Evolutionary conservation across 2,329 filamentous ascomycete species (phyloP), one percentile per base, ranked within the genome.

Genomic region (Eutypa lata): DNA sequence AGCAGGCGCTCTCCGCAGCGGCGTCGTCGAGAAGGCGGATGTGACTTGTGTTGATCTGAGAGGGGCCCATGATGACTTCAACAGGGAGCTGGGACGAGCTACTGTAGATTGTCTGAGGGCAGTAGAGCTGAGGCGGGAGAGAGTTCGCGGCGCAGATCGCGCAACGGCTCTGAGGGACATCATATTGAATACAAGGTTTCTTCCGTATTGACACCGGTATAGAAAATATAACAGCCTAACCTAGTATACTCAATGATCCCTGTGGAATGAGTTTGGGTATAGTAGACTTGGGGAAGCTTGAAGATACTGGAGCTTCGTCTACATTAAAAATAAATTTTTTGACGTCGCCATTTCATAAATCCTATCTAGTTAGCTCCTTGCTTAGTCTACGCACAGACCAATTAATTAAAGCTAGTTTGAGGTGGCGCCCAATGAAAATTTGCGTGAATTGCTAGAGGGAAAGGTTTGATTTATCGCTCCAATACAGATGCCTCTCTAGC

Each of bases 121-220:
- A 50, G 78, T 71, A 53, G 75, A 71, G 57, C 81, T 75, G 58
- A 87, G 66, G 62, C 87, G 82, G 61, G 81, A 75, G 50, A 87
- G 63, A 53, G 79, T 77, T 68, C 87, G 83, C 63, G 88, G 87
- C 68, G 85, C 82, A 48, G 84, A 81, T 69, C 88, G 87, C 67
- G 82, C 78, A 59, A 88, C 68, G 55, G 79, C 75, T 70, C 88
- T 81, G 61, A 90, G 75, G 60, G 87, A 87, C 68, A 91, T 76
- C 89, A 91, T 91, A 60, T 65, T 81, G 71, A 37, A 10, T 35
- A 44, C 26, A 31, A 5, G 26, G 26, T 31, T 1, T 42, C 10
- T 42, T 19, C 11, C 16, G 19, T 31, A 31, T 31, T 31, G 10
- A 10, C 5, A 31, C 10, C 6, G 26, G 10, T 31, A 31, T 31